phyloP scores from a whole-genome alignment of 2,329 filamentous ascomycete genomes.

The Curvularia verruculosa region DNA sequence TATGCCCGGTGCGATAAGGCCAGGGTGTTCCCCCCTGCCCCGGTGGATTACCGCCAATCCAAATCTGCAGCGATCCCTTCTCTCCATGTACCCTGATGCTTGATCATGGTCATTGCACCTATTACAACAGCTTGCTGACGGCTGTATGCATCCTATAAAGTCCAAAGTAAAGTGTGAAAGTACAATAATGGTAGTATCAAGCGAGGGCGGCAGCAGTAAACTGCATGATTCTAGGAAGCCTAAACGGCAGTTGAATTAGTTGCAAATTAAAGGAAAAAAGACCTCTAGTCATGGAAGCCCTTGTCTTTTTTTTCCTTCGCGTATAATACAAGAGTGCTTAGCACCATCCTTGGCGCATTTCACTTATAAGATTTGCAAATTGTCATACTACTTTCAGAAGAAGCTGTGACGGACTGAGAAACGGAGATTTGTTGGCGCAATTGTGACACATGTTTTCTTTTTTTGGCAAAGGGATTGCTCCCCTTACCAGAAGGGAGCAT shows the following conservation, averaged over 20 bases:
- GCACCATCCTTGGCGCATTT: background rate
- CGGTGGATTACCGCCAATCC: background rate
- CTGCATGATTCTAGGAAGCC: slow-evolving; percentile 6
- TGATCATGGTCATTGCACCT: background rate
- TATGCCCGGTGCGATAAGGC: background rate
- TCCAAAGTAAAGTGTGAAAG: background rate
- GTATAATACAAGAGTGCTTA: background rate
- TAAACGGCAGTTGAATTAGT: background rate
- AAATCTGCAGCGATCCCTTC: background rate
- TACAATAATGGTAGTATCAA: background rate
- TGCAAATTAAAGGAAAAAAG: slow-evolving; percentile 3
- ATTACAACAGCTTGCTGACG: background rate
- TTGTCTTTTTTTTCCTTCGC: too few relatives aligned
- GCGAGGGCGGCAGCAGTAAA: background rate
- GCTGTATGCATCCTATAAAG: slow-evolving; percentile 1
- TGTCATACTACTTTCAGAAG: background rate
- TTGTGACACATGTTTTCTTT: background rate
- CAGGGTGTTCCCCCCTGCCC: background rate
- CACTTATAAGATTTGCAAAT: slow-evolving; percentile 6
- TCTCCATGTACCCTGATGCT: background rate
- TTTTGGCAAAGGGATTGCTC: background rate
- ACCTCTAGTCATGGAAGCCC: background rate
- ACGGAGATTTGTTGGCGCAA: slow-evolving; percentile 1
- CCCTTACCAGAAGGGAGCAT: background rate
- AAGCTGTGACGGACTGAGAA: background rate